These are phyloP conservation scores for Blastobotrys attinorum DNA, from an alignment of 805 yeast genomes.

Conservation along the genomic window DNA sequence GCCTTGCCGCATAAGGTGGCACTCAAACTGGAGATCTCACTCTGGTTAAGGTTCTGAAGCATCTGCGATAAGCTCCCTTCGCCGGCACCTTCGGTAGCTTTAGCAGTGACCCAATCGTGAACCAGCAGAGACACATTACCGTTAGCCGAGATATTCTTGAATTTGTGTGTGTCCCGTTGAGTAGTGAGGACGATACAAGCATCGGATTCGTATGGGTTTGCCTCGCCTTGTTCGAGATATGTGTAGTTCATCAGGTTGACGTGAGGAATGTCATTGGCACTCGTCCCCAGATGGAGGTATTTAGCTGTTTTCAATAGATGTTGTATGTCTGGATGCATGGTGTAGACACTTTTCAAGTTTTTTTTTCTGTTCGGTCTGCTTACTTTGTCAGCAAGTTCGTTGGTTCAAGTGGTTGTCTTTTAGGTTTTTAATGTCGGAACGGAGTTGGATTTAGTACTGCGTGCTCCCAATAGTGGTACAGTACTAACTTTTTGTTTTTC, in stretches of 20 bases:
- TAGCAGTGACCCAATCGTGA: constrained; percentile 83
- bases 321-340: background rate
- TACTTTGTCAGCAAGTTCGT: no score
- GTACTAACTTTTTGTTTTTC: no score
- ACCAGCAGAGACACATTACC: constrained; percentile 75
- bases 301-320: background rate
- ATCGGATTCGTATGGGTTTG: constrained; percentile 31
- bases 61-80: constrained; percentile 46
- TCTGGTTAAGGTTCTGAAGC: constrained; percentile 68
- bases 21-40: constrained; percentile 70
- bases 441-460: no score
- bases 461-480: no score
- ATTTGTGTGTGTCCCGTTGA: constrained; percentile 64
- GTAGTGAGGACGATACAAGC: constrained; percentile 62
- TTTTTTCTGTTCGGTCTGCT: no score
- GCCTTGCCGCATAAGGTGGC: constrained; percentile 77
- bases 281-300: constrained; percentile 75
- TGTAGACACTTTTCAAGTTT: background rate
- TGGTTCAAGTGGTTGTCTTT: no score
- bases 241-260: constrained; percentile 90
- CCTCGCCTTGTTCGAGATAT: constrained; percentile 36
- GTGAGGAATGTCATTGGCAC: constrained; percentile 66
- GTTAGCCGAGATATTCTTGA: constrained; percentile 56
- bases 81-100: constrained; percentile 27
- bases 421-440: no score